These are phyloP conservation scores for Solanum tarijense DNA, from an alignment of 257 asterid species.

Conservation along the genomic window DNA sequence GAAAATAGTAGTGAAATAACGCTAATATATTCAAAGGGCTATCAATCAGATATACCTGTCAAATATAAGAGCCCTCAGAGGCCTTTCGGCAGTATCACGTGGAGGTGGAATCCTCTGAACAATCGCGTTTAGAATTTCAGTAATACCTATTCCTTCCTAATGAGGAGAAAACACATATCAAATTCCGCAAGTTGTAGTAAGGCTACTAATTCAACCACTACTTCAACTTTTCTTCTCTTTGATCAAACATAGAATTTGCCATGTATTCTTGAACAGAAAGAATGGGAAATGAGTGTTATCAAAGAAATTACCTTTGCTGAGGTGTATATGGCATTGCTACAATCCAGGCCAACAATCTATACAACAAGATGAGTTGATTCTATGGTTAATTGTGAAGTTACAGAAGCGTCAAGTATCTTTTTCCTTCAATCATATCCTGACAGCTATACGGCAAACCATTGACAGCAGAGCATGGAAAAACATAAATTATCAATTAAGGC, in stretches of 20 bases:
- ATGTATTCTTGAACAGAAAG: not conserved
- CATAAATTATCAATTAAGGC: not conserved
- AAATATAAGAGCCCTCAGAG: constrained; percentile 95
- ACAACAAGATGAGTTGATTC: constrained; percentile 19
- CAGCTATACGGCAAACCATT: constrained; percentile 4
- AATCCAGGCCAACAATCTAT: constrained; percentile 87
- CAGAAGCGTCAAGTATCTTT: constrained; percentile 2
- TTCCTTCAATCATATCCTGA: constrained; percentile 7
- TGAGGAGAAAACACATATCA: constrained; percentile 1
- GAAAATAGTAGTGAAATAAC: not conserved
- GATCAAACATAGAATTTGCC: not conserved
- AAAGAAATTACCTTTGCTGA: constrained; percentile 75
- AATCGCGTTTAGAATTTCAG: constrained; percentile 67
- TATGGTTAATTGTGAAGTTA: not conserved
- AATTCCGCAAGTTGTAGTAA: not conserved
- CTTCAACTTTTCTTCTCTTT: not conserved
- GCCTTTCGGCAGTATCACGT: constrained; percentile 55
- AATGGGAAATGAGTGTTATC: not conserved
- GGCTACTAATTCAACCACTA: not conserved
- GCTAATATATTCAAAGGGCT: not conserved
- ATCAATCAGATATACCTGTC: constrained; percentile 62
- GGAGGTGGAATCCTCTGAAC: constrained; percentile 90
- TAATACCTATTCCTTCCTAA: constrained; percentile 91
- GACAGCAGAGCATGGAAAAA: not conserved
- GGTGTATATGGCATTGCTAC: constrained; percentile 83